phyloP scores from a whole-genome alignment of 1,284 basidiomycete species.

The Boletus sp. region DNA sequence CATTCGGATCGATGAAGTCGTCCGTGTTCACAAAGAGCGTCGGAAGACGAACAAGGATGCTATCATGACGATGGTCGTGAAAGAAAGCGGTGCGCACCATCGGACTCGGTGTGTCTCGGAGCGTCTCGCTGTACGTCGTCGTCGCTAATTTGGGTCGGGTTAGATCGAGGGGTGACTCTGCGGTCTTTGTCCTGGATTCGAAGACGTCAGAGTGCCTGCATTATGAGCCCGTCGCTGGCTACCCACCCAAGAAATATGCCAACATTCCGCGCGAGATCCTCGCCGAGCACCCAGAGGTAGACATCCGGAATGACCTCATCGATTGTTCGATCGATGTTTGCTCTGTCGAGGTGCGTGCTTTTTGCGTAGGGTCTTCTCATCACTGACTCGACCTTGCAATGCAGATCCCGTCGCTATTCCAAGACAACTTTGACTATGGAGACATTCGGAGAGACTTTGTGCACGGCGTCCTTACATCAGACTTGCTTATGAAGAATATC shows the following conservation, averaged over 20 bases:
- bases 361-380: not conserved
- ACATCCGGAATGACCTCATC: conserved; percentile 82
- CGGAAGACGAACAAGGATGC: conserved; percentile 85
- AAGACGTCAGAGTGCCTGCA: conserved; percentile 74
- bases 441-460: conserved; percentile 92
- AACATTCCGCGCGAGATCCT: conserved; percentile 70
- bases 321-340: conserved; percentile 91
- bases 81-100: conserved; percentile 68
- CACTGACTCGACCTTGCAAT: not conserved
- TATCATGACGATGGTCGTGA: conserved; percentile 95
- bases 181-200: conserved; percentile 72
- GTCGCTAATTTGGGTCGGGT: conserved; percentile 3
- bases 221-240: conserved; percentile 68
- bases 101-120: conserved; percentile 60
- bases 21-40: conserved; percentile 85
- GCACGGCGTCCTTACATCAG: conserved; percentile 93
- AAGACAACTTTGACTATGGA: conserved; percentile 98
- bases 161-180: conserved; percentile 67
- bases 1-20: conserved; percentile 85
- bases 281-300: conserved; percentile 65
- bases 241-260: conserved; percentile 55
- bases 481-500: conserved; percentile 93
- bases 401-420: conserved; percentile 92
- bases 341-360: conserved; percentile 69
- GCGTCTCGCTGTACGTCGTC: not conserved